A percentile compares a stretch with the other conserved stretches of the same genome.
Evolutionary conservation across 306 rosid genomes (phyloP).

Genomic region (Abrus pulchellus): DNA sequence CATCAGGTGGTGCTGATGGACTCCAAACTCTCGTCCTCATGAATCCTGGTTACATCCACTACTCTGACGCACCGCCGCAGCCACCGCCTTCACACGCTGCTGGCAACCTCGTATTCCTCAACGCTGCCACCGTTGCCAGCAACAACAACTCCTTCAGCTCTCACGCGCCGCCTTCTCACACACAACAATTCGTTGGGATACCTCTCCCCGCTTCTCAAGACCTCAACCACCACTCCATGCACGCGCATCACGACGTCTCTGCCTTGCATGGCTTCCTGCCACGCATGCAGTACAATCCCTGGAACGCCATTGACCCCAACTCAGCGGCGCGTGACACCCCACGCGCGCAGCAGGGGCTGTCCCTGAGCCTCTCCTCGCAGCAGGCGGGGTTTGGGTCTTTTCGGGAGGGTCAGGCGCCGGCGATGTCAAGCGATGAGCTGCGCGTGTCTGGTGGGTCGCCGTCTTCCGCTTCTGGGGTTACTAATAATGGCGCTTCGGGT

Average conservation of each 20-base stretch:
- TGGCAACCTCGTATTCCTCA: constrained; percentile 65
- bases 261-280: constrained; percentile 88
- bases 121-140: constrained; percentile 48
- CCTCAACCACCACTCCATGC: constrained; percentile 62
- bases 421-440: constrained; percentile 49
- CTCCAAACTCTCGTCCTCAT: constrained; percentile 90
- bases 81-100: constrained; percentile 48
- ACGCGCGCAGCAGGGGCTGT: constrained; percentile 84
- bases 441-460: constrained; percentile 64
- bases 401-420: constrained; percentile 57
- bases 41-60: constrained; percentile 91
- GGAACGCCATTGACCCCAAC: constrained; percentile 72
- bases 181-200: constrained; percentile 82
- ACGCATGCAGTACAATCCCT: constrained; percentile 74
- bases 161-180: constrained; percentile 80
- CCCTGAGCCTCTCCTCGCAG: constrained; percentile 81
- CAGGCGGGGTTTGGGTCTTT: constrained; percentile 70
- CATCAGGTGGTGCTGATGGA: constrained; percentile 68
- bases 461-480: constrained; percentile 78
- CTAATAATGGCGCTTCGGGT: constrained; percentile 80
- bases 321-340: constrained; percentile 80
- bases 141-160: constrained; percentile 54
- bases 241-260: constrained; percentile 68
- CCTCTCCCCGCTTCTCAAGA: constrained; percentile 66
- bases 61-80: constrained; percentile 74